Evolutionary conservation across 2,329 filamentous ascomycete species (phyloP), one percentile per base, ranked within the genome.

Genomic region (Samsoniella hepiali): DNA sequence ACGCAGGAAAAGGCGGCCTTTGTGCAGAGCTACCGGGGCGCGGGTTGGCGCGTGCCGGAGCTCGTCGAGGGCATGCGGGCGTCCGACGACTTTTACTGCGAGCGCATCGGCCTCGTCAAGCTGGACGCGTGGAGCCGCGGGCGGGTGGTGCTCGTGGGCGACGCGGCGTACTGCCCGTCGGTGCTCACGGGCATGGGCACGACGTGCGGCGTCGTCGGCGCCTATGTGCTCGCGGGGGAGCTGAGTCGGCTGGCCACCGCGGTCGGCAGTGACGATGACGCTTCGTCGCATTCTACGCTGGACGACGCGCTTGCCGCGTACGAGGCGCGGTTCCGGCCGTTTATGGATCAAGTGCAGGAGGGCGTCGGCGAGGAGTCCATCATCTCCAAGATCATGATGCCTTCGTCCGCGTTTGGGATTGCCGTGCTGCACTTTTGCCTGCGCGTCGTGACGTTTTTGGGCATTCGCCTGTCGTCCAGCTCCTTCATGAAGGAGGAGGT

Each of bases 141-240:
- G 0, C 78, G 83, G 0, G 76, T 85, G 3, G 78, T 76, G 1
- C 72, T 86, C 0, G 58, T 86, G 0, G 85, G 84, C 0, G 84
- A 88, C 65, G 82, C 85, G 1, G 83, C 73, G 0, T 81, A 79
- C 67, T 80, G 78, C 31, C 81, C 83, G 0, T 76, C 78, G 0
- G 76, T 79, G 0, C 65, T 80, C 4, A 81, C 79, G 0, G 85
- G 84, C 0, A 78, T 81, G 73, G 84, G 84, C 0, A 84, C 82
- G 0, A 80, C 79, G 1, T 67, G 75, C 0, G 78, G 79, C 0
- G 68, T 87, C 0, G 69, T 82, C 0, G 80, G 80, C 0, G 82
- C 83, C 0, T 88, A 87, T 68, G 72, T 85, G 2, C 74, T 88
- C 4, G 84, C 84, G 0, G 85, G 85, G 2, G 84, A 85, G 71